Percentiles rank a stretch among this genome's conserved stretches.
Evolutionary conservation across 441 rosid genomes (phyloP).

Genomic region (Metrosideros polymorpha): DNA sequence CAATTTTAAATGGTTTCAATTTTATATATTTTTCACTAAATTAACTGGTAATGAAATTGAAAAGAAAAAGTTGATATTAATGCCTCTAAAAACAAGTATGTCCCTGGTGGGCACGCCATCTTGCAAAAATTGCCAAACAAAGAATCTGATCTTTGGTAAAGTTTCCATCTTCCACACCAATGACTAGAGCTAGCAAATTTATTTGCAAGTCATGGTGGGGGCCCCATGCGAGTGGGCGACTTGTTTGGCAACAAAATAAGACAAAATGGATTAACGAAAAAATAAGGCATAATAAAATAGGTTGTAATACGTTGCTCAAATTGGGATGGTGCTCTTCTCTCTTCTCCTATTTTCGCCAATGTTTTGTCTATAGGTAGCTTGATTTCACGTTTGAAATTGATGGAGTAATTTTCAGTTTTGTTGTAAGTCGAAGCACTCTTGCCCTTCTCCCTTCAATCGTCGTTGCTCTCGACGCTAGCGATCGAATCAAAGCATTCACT

Average conservation of each 20-base stretch:
- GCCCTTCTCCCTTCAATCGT: not conserved
- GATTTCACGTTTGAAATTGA: not conserved
- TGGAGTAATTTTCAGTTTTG: rapidly evolving
- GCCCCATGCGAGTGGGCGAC: too few species aligned
- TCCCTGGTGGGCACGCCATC: not conserved
- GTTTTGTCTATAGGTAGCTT: not conserved
- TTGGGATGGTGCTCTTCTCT: not conserved
- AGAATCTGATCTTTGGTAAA: not conserved
- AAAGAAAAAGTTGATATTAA: not conserved
- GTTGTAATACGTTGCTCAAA: too few species aligned
- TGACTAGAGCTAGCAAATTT: too few species aligned
- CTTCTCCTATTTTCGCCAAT: rapidly evolving
- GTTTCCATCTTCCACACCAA: not conserved
- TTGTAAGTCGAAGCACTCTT: not conserved
- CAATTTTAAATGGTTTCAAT: not conserved
- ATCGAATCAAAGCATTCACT: not conserved
- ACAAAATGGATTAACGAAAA: not conserved
- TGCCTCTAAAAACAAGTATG: not conserved
- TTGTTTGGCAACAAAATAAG: not conserved
- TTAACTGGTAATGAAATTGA: not conserved
- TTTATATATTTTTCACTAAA: not conserved
- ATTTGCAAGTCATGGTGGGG: too few species aligned
- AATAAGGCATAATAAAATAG: not conserved
- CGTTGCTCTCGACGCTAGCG: not conserved
- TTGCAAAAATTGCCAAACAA: not conserved